A percentile compares a stretch with the other conserved stretches of the same genome.
Conservation (phyloP, 495 filamentous ascomycete species). For the Barbatosphaeria neglecta region DNA sequence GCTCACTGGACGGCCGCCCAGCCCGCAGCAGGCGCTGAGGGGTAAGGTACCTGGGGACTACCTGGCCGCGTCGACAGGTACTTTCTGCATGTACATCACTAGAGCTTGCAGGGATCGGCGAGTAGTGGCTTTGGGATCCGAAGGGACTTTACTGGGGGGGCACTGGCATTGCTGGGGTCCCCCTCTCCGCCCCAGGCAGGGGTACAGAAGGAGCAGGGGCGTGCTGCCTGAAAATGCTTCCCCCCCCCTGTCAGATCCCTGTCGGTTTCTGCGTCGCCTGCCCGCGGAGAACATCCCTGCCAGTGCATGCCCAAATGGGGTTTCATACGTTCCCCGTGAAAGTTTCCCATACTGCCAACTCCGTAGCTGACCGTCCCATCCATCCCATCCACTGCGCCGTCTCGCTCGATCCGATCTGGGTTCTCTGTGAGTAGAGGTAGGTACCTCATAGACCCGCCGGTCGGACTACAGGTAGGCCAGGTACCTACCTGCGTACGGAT, state of each 20-base stretch:
- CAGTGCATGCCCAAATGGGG: slow-evolving; percentile 11
- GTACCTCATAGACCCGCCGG: background rate
- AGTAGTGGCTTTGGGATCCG: too few relatives aligned
- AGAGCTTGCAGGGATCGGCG: background rate
- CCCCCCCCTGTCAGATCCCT: background rate
- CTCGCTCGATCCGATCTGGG: slow-evolving; percentile 3
- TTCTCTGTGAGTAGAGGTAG: background rate
- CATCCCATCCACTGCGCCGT: slow-evolving; percentile 6
- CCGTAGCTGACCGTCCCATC: too few relatives aligned
- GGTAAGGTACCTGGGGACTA: background rate
- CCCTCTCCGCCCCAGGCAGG: background rate
- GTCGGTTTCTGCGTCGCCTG: background rate
- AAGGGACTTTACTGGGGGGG: too few relatives aligned
- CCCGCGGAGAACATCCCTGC: background rate
- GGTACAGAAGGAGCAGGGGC: background rate
- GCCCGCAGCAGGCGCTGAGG: background rate
- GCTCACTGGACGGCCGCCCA: background rate
- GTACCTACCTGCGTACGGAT: background rate
- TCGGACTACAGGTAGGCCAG: background rate
- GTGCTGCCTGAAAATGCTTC: background rate
- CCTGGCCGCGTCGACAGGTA: background rate
- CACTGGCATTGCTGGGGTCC: too few relatives aligned
- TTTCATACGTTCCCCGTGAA: slow-evolving; percentile 17
- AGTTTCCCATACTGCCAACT: slow-evolving; percentile 14
- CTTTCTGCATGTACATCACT: too few relatives aligned